phyloP scores from a whole-genome alignment of 192 early-diverging fungal species.

The Backusella westeae region DNA sequence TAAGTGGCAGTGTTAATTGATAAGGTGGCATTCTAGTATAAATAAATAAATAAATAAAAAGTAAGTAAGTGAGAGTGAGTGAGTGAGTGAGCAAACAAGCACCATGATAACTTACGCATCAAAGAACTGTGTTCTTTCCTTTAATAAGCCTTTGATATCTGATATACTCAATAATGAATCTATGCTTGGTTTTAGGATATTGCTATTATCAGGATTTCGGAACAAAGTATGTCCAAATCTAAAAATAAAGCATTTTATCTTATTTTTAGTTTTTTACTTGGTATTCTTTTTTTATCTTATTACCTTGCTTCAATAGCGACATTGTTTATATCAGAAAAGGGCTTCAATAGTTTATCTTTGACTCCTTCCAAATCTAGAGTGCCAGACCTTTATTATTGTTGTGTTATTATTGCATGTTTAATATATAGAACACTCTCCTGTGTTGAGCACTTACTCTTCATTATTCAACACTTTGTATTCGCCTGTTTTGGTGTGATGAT shows the following conservation, averaged over 20 bases:
- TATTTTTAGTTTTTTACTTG: neutral
- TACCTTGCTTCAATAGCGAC: slow-evolving; percentile 17
- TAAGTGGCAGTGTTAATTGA: neutral
- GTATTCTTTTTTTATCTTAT: too few species aligned
- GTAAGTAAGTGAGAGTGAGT: too few species aligned
- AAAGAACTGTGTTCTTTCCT: slow-evolving; percentile 1
- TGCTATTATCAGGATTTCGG: neutral
- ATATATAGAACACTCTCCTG: neutral
- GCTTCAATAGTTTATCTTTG: neutral
- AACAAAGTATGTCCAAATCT: slow-evolving; percentile 20
- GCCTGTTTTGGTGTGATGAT: neutral
- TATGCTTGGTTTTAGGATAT: slow-evolving; percentile 1
- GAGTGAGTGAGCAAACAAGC: neutral
- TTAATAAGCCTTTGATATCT: neutral
- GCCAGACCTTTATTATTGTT: neutral
- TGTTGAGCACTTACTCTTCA: neutral
- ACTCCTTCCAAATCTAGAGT: neutral
- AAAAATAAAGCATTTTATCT: neutral
- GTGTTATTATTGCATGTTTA: neutral
- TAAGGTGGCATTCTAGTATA: slow-evolving; percentile 13
- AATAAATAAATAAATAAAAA: too few species aligned
- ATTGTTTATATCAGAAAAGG: neutral
- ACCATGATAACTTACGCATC: neutral
- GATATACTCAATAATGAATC: neutral
- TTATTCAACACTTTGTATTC: neutral